Evolutionary conservation across 352 stramenopile species (phyloP), one percentile per base, ranked within the genome.

Genomic region (Elongisporangium senticosum): DNA sequence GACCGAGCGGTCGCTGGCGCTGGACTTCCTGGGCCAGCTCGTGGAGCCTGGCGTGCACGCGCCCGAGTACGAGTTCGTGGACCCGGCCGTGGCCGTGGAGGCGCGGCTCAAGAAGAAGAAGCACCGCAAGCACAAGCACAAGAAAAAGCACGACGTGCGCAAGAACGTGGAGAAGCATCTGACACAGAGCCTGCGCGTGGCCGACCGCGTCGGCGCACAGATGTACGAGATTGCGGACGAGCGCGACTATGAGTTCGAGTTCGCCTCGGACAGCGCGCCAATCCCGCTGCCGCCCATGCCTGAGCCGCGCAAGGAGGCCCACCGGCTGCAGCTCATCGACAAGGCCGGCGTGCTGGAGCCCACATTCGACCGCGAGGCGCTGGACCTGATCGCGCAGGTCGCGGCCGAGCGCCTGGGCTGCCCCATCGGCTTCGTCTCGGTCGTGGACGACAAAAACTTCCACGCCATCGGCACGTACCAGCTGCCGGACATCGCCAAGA

Each of bases 401-500:
- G 77, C 77, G 11, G 77, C 79, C 20, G 62, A 80, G 51, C 69
- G 69, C 23, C 63, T 89, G 20, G 70, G 68, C 22, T 87, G 79
- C 53, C 71, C 76, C 7, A 77, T 87, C 24, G 79, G 79, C 19
- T 84, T 83, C 37, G 71, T 89, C 13, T 85, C 77, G 17, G 72
- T 87, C 49, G 58, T 89, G 1, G 76, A 86, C 53, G 64, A 79
- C 52, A 54, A 68, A 19, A 52, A 75, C 21, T 83, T 86, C 67
- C 75, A 78, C 59, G 68, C 64, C 39, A 69, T 87, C 13, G 77
- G 74, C 28, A 69, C 58, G 51, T 82, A 78, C 64, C 69, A 75
- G 11, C 58, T 82, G 23, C 69, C 68, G 3, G 61, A 71, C n/a
- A 33, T 65, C 15, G 65, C 62, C 1, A 56, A 68, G 23, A 53